These are phyloP conservation scores for Pleodorina starrii DNA, from an alignment of 139 green algal genomes.

Conservation along the genomic window DNA sequence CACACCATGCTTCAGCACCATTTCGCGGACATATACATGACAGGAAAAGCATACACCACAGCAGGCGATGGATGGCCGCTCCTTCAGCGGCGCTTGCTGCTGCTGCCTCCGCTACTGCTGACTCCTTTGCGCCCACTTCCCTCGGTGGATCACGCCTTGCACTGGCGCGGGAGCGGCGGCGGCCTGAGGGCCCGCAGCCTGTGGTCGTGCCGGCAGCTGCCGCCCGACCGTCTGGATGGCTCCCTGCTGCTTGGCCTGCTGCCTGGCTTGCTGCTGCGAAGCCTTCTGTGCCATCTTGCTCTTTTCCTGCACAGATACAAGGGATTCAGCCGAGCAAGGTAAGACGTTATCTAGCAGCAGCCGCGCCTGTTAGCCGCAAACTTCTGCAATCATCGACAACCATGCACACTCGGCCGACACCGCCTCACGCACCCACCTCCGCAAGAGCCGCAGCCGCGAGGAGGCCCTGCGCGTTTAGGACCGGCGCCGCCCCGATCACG, in stretches of 20 bases:
- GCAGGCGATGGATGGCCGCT: background rate
- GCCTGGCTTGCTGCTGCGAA: slow-evolving; percentile 1
- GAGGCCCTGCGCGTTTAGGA: slow-evolving; percentile 51
- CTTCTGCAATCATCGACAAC: too few relatives aligned
- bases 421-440: slow-evolving; percentile 26
- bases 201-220: background rate
- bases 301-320: slow-evolving; percentile 39
- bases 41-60: too few relatives aligned
- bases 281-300: slow-evolving; percentile 5
- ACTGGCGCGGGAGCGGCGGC: background rate
- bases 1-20: too few relatives aligned
- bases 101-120: slow-evolving; percentile 8
- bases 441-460: slow-evolving; percentile 27
- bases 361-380: too few relatives aligned
- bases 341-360: too few relatives aligned
- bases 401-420: too few relatives aligned
- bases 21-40: too few relatives aligned
- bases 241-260: background rate
- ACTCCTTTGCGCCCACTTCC: slow-evolving; percentile 31
- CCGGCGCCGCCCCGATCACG: slow-evolving; percentile 54
- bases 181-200: background rate
- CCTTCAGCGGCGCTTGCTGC: background rate
- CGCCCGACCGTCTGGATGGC: background rate
- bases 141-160: slow-evolving; percentile 44
- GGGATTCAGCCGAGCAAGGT: too few relatives aligned